These are phyloP conservation scores for Acanthamoeba lenticulata DNA, from an alignment of 208 protist genomes.

Conservation along the genomic window DNA sequence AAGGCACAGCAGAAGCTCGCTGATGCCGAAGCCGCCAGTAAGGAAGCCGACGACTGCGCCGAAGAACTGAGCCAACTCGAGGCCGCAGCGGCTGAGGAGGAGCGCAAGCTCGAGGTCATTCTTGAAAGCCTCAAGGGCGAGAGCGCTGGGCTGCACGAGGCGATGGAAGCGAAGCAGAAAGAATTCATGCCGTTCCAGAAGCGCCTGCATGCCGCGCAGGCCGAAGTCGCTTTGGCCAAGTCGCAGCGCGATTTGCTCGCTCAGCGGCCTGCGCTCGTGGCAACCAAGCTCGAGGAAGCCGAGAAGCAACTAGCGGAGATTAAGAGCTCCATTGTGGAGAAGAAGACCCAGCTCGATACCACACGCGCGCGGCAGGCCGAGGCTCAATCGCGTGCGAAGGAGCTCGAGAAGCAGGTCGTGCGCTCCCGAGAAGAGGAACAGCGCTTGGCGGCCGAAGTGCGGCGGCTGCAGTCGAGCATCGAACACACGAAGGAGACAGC, in stretches of 20 bases:
- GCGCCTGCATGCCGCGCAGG: slow-evolving; percentile 76
- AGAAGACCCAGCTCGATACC: slow-evolving; percentile 12
- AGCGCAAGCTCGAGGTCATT: slow-evolving; percentile 80
- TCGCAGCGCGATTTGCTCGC: slow-evolving; percentile 78
- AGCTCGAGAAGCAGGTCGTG: neutral
- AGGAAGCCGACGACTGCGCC: slow-evolving; percentile 84
- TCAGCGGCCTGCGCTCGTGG: slow-evolving; percentile 72
- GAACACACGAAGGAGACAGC: slow-evolving; percentile 36
- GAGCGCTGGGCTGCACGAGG: slow-evolving; percentile 89
- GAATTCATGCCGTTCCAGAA: slow-evolving; percentile 91
- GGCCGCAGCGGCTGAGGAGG: slow-evolving; percentile 84
- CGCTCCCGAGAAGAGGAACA: neutral
- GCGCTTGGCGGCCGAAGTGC: slow-evolving; percentile 1
- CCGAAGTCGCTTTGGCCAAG: slow-evolving; percentile 77
- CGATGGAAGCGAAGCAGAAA: slow-evolving; percentile 93
- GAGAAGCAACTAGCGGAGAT: neutral
- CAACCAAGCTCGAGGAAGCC: slow-evolving; percentile 61
- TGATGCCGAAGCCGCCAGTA: slow-evolving; percentile 83
- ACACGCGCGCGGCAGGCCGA: neutral
- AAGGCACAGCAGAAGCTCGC: slow-evolving; percentile 89
- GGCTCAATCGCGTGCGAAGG: slow-evolving; percentile 1
- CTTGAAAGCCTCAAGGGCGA: slow-evolving; percentile 87
- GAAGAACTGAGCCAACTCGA: slow-evolving; percentile 84
- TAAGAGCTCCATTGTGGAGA: neutral
- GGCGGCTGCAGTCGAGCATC: neutral